Evolutionary conservation across 768 basidiomycete species (phyloP).

Genomic region (Pleurotus sapidus): DNA sequence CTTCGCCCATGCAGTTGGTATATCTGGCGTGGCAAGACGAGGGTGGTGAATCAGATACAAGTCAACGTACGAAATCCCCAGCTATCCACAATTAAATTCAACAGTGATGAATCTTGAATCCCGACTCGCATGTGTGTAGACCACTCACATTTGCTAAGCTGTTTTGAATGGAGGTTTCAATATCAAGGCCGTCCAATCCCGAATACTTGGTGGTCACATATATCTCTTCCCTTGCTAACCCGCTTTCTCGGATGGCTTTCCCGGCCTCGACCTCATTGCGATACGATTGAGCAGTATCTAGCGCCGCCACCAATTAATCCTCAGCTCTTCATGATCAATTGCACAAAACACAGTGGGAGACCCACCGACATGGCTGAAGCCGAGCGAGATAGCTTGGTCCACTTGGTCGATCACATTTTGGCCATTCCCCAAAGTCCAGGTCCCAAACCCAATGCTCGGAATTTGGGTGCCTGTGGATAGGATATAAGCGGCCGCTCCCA

Average conservation of each 20-base stretch:
- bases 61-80: conserved; percentile 65
- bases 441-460: conserved; percentile 59
- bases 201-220: conserved; percentile 71
- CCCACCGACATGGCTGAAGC: conserved; percentile 63
- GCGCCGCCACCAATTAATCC: too few relatives aligned
- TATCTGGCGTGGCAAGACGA: conserved; percentile 50
- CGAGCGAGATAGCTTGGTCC: conserved; percentile 58
- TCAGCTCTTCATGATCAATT: too few relatives aligned
- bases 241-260: conserved; percentile 49
- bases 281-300: conserved; percentile 63
- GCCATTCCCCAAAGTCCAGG: conserved; percentile 63
- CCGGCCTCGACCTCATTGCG: conserved; percentile 61
- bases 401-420: conserved; percentile 50
- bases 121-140: too few relatives aligned
- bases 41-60: conserved; percentile 70
- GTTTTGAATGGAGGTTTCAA: conserved; percentile 52
- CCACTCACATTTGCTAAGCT: conserved; percentile 51
- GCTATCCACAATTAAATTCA: conserved; percentile 29
- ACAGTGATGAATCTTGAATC: too few relatives aligned
- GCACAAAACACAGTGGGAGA: neutral
- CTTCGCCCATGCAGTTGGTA: conserved; percentile 58
- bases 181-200: conserved; percentile 45
- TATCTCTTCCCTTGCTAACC: conserved; percentile 50
- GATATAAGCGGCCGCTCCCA: neutral
- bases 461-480: conserved; percentile 40